Percentiles rank a stretch among this genome's conserved stretches.
phyloP scores from a whole-genome alignment of 2,329 filamentous ascomycete genomes.

The Colletotrichum godetiae region DNA sequence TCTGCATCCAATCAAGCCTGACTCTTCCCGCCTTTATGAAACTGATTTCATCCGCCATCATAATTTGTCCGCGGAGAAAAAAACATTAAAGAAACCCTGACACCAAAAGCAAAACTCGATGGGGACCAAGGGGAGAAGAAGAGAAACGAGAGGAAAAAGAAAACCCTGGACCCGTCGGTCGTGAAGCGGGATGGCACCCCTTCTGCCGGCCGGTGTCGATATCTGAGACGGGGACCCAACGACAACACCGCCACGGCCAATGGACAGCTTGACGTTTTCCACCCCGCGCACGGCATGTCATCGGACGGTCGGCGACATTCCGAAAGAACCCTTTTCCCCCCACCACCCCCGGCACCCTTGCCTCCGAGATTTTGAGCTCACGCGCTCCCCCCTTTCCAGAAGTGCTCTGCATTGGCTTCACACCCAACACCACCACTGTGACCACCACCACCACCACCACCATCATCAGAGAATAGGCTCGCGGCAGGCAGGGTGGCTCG shows the following conservation, averaged over 20 bases:
- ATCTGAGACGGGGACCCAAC: not conserved
- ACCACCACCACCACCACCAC: not conserved
- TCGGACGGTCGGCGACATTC: constrained; percentile 25
- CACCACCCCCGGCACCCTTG: constrained; percentile 18
- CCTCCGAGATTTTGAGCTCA: constrained; percentile 28
- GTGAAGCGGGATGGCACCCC: not conserved
- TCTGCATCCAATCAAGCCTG: not conserved
- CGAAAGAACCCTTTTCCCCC: constrained; percentile 3
- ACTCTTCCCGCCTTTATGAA: not conserved
- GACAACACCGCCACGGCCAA: not conserved
- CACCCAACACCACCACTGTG: not conserved
- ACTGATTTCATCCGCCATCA: not conserved
- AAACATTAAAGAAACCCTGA: not conserved
- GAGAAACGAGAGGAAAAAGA: not conserved
- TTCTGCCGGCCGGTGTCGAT: not conserved
- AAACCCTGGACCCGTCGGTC: not conserved
- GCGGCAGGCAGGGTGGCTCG: not conserved
- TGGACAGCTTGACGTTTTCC: not conserved
- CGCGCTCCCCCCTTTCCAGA: not conserved
- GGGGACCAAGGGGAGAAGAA: not conserved
- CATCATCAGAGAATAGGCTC: not conserved
- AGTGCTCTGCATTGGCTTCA: not conserved
- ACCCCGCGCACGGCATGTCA: constrained; percentile 4
- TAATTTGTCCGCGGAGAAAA: not conserved
- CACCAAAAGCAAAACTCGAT: not conserved